A percentile compares a stretch with the other conserved stretches of the same genome.
Conservation (phyloP, 441 rosid species). For the Croton setiger region DNA sequence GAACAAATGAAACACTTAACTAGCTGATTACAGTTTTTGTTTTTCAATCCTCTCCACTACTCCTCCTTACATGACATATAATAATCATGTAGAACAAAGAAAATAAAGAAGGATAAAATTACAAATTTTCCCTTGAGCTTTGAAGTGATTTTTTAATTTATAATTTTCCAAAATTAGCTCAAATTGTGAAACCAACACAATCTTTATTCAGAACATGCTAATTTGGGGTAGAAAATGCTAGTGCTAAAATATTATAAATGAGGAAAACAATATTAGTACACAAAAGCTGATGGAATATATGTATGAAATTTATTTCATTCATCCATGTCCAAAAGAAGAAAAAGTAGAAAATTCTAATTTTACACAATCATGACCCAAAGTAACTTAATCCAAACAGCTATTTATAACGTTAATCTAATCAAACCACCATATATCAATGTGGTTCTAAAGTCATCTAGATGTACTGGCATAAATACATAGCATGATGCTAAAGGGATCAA, state of each 20-base stretch:
- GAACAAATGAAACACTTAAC: background rate
- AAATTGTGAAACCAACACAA: background rate
- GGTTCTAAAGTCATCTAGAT: too few species aligned
- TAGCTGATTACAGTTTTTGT: background rate
- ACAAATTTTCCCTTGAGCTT: too few species aligned
- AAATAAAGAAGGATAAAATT: background rate
- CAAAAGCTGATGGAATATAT: background rate
- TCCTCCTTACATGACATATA: background rate
- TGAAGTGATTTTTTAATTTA: background rate
- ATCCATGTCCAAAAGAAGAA: background rate
- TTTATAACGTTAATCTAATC: background rate
- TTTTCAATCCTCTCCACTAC: too few species aligned
- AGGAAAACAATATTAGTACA: background rate
- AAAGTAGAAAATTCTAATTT: constrained; percentile 2
- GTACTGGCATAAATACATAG: constrained; percentile 6
- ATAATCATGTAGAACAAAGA: background rate
- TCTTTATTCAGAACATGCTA: background rate
- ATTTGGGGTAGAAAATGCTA: background rate
- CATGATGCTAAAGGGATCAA: background rate
- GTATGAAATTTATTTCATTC: background rate
- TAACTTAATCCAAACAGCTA: background rate
- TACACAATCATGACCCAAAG: constrained; percentile 9
- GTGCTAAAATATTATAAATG: background rate
- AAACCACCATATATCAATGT: constrained; percentile 3
- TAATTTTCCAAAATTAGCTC: background rate